Evolutionary conservation across 2,329 filamentous ascomycete genomes (phyloP).

Genomic region (Pseudocercospora fijiensis): DNA sequence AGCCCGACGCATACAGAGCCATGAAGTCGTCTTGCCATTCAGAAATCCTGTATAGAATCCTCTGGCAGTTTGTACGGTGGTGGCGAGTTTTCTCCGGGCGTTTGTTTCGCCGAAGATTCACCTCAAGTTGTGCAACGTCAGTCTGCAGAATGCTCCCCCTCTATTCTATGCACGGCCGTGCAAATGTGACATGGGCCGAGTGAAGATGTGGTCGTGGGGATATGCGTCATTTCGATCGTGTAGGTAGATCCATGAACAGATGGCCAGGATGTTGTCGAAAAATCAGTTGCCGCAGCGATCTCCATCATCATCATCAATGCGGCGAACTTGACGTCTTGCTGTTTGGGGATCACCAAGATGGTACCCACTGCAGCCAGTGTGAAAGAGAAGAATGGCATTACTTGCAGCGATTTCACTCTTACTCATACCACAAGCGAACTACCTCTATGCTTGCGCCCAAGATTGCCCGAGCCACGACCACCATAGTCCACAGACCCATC

Average conservation of each 20-base stretch:
- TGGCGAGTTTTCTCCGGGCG: slow-evolving; percentile 17
- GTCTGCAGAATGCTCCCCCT: not conserved
- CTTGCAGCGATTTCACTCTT: slow-evolving; percentile 3
- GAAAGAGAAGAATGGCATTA: not conserved
- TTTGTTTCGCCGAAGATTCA: slow-evolving; percentile 10
- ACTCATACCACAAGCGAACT: slow-evolving; percentile 6
- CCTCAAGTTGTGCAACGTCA: slow-evolving; percentile 5
- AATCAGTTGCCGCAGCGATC: slow-evolving; percentile 1
- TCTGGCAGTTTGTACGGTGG: not conserved
- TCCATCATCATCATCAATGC: slow-evolving; percentile 1
- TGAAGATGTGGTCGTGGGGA: not conserved
- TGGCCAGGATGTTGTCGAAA: not conserved
- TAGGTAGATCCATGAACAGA: not conserved
- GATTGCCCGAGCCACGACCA: not conserved
- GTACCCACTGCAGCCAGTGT: not conserved
- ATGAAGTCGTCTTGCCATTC: not conserved
- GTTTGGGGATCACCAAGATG: not conserved
- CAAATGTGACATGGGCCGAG: not conserved
- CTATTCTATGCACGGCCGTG: not conserved
- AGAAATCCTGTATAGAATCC: not conserved
- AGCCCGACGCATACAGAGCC: not conserved
- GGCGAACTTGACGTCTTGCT: not conserved
- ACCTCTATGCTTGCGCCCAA: slow-evolving; percentile 4
- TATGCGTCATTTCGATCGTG: not conserved
- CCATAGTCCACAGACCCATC: not conserved